Percentiles rank a stretch among this genome's conserved stretches.
Conservation (phyloP, 805 yeast species). For the Millerago galiae region DNA sequence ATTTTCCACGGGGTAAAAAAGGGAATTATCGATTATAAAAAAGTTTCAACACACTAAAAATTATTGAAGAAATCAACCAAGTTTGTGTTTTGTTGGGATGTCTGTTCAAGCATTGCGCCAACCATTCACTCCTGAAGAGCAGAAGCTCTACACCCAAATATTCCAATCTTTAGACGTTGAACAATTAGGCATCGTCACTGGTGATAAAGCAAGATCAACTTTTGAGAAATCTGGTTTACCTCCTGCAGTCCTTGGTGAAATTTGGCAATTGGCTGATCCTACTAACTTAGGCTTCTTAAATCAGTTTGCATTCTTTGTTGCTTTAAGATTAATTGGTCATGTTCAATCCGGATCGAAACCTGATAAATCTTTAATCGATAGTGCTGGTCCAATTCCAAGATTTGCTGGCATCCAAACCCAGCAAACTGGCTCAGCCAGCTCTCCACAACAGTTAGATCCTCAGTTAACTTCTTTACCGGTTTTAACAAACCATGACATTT, state of each 20-base stretch:
- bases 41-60: not conserved
- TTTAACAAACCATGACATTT: conserved; percentile 49
- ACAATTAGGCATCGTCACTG: conserved; percentile 75
- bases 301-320: conserved; percentile 73
- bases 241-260: conserved; percentile 72
- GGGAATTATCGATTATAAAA: not conserved
- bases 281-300: conserved; percentile 79
- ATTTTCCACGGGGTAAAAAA: conserved; percentile 2
- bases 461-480: conserved; percentile 38
- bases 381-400: conserved; percentile 59
- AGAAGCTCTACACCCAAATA: conserved; percentile 61
- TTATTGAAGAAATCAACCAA: not conserved
- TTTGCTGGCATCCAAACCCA: conserved; percentile 30
- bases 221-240: conserved; percentile 84
- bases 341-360: conserved; percentile 65
- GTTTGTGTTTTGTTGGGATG: not conserved
- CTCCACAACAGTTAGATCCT: conserved; percentile 19
- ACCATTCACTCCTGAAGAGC: conserved; percentile 65
- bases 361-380: conserved; percentile 48
- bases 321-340: conserved; percentile 85
- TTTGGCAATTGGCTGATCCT: conserved; percentile 94
- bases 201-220: conserved; percentile 75
- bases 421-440: conserved; percentile 1
- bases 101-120: conserved; percentile 18
- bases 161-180: conserved; percentile 79